Percentiles rank a stretch among this genome's conserved stretches.
These are phyloP conservation scores for Grosmannia clavigera DNA, from an alignment of 2,329 filamentous ascomycete genomes.

Conservation along the genomic window DNA sequence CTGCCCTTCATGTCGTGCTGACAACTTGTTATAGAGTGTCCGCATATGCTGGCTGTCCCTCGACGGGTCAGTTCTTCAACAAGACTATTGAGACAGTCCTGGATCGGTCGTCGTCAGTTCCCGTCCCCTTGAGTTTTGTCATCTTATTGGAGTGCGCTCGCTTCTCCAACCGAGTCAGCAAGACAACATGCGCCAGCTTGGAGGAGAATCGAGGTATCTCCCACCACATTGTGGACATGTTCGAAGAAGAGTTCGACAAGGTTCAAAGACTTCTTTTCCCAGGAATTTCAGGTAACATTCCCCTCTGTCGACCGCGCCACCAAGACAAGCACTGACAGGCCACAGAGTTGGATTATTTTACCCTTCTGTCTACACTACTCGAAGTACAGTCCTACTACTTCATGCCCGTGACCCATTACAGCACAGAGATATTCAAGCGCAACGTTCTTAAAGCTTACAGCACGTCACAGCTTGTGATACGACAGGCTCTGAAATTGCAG, in stretches of 20 bases:
- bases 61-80: slow-evolving; percentile 32
- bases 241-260: slow-evolving; percentile 41
- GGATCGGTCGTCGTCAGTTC: slow-evolving; percentile 24
- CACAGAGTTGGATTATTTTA: slow-evolving; percentile 35
- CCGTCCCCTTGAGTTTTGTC: slow-evolving; percentile 31
- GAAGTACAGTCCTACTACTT: slow-evolving; percentile 43
- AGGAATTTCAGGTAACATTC: slow-evolving; percentile 29
- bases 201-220: slow-evolving; percentile 34
- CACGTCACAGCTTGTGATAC: slow-evolving; percentile 34
- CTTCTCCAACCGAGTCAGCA: slow-evolving; percentile 36
- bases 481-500: slow-evolving; percentile 30
- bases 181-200: slow-evolving; percentile 33
- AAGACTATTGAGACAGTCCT: slow-evolving; percentile 35
- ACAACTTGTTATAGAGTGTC: slow-evolving; percentile 16
- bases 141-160: slow-evolving; percentile 36
- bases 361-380: slow-evolving; percentile 34
- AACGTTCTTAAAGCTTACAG: slow-evolving; percentile 34
- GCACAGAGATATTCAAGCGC: slow-evolving; percentile 26
- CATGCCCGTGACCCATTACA: slow-evolving; percentile 27
- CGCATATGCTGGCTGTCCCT: slow-evolving; percentile 31
- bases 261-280: slow-evolving; percentile 32
- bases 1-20: neutral
- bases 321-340: slow-evolving; percentile 6
- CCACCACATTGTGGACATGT: slow-evolving; percentile 31
- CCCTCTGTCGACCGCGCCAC: no score